Evolutionary conservation across 1,284 basidiomycete genomes (phyloP).

Genomic region (Cystobasidium sp.): DNA sequence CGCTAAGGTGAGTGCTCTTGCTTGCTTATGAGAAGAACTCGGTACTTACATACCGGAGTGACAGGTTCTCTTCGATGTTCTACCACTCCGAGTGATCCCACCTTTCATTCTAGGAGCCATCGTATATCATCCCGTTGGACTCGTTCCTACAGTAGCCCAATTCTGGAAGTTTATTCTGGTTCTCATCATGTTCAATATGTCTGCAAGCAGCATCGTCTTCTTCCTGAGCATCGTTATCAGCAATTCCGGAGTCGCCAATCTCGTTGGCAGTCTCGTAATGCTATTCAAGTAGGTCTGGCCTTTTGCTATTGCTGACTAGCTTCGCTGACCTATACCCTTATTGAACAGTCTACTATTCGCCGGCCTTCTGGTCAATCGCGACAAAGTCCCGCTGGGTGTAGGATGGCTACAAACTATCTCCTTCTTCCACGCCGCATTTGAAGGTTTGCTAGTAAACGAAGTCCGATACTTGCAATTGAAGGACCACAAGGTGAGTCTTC

Average conservation of each 20-base stretch:
- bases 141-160: slow-evolving; percentile 81
- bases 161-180: slow-evolving; percentile 99
- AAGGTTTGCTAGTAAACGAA: slow-evolving; percentile 94
- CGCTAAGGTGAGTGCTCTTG: slow-evolving; percentile 68
- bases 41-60: slow-evolving; percentile 56
- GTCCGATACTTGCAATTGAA: slow-evolving; percentile 89
- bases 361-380: slow-evolving; percentile 90
- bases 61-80: slow-evolving; percentile 84
- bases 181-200: slow-evolving; percentile 91
- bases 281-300: slow-evolving; percentile 81
- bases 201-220: slow-evolving; percentile 87
- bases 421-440: slow-evolving; percentile 99
- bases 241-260: slow-evolving; percentile 82
- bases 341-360: slow-evolving; percentile 82
- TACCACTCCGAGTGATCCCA: slow-evolving; percentile 90
- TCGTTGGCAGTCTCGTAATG: slow-evolving; percentile 94
- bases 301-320: background rate
- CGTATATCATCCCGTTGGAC: slow-evolving; percentile 87
- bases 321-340: background rate
- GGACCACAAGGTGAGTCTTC: slow-evolving; percentile 73
- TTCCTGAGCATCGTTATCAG: slow-evolving; percentile 85
- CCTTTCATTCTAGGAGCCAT: slow-evolving; percentile 93
- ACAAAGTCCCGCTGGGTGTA: slow-evolving; percentile 72
- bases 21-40: background rate
- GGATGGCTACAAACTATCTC: slow-evolving; percentile 87